Conservation (phyloP, 371 early-diverging fungal species). For the Mucor sp. region DNA sequence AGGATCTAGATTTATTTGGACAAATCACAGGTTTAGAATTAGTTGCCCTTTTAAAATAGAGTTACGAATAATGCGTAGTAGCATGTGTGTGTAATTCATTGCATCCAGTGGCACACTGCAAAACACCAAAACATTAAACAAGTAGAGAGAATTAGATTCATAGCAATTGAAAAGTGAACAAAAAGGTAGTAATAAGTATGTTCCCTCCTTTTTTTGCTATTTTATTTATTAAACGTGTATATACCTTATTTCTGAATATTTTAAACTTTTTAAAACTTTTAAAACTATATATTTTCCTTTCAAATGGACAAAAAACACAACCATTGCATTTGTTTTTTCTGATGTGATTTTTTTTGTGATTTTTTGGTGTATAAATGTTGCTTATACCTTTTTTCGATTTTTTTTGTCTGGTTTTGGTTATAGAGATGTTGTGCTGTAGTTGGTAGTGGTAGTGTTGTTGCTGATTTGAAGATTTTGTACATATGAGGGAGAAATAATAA, state of each 20-base stretch:
- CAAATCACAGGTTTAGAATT: too few relatives aligned
- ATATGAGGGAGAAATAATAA: not conserved
- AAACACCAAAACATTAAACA: not conserved
- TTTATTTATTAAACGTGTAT: not conserved
- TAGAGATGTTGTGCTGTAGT: not conserved
- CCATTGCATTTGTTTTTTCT: not conserved
- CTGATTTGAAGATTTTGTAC: constrained; percentile 1
- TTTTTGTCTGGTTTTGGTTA: not conserved
- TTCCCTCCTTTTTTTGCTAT: not conserved
- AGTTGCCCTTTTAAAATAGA: too few relatives aligned
- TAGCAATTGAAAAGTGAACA: not conserved
- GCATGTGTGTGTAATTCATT: too few relatives aligned
- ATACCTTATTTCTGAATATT: not conserved
- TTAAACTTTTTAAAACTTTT: not conserved
- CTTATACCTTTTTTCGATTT: not conserved
- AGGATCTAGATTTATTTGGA: too few relatives aligned
- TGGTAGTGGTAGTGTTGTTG: not conserved
- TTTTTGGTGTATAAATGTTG: not conserved
- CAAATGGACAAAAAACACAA: not conserved
- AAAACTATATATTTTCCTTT: not conserved
- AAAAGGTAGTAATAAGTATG: not conserved
- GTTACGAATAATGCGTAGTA: too few relatives aligned
- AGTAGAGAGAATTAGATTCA: not conserved
- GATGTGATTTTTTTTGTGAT: not conserved
- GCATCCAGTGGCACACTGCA: not conserved